A percentile compares a stretch with the other conserved stretches of the same genome.
phyloP scores from a whole-genome alignment of 768 basidiomycete genomes.

The Tulasnella sp. region DNA sequence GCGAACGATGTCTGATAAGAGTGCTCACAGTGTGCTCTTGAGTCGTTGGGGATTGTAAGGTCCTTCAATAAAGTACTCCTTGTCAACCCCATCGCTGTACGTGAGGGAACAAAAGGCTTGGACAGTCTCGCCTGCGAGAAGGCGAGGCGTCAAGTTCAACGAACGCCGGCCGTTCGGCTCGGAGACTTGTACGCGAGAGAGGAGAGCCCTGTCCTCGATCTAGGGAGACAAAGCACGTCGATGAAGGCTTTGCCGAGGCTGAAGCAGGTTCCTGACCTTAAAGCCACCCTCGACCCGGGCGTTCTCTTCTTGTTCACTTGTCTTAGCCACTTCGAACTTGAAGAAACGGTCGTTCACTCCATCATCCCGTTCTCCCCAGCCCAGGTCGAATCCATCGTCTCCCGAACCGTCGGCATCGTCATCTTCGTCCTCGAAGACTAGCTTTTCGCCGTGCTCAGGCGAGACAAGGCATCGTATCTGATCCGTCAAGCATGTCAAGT shows the following conservation, averaged over 20 bases:
- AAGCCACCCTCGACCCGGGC: neutral
- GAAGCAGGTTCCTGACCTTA: too few relatives aligned
- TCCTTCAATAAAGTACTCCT: neutral
- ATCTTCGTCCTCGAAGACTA: constrained; percentile 30
- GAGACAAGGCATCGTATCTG: constrained; percentile 43
- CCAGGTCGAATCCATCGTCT: neutral
- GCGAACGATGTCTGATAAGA: neutral
- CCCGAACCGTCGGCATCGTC: neutral
- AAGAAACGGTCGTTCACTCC: neutral
- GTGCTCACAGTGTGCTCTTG: neutral
- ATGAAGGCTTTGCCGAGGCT: too few relatives aligned
- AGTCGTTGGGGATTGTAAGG: neutral
- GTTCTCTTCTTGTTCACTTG: neutral
- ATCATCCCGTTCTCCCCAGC: neutral
- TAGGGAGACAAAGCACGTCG: too few relatives aligned
- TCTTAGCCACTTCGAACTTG: constrained; percentile 5
- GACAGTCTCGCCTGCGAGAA: neutral
- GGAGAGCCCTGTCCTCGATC: too few relatives aligned
- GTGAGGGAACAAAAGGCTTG: neutral
- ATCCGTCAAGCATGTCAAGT: constrained; percentile 47
- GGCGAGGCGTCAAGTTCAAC: neutral
- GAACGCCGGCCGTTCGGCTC: too few relatives aligned
- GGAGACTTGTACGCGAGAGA: too few relatives aligned
- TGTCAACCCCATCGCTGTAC: neutral
- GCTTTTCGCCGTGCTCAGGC: constrained; percentile 32